Base-by-base conservation (phyloP, 2,329 filamentous ascomycete species). In the Talaromyces sp. region DNA sequence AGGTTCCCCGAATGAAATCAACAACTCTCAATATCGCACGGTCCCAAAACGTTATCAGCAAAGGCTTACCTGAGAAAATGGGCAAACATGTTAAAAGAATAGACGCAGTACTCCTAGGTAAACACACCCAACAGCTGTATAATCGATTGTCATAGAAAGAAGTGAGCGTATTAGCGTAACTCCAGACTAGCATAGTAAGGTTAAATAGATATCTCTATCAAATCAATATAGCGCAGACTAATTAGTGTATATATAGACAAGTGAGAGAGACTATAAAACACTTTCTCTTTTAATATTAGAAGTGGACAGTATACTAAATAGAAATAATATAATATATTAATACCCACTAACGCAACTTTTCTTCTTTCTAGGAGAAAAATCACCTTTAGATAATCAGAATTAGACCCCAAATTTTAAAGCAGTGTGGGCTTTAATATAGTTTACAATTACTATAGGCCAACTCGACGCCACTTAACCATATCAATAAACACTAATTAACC, bases 21-120 rank as follows among this genome's bases (percentile, higher is more conserved):
- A 43, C 7, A n/a, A 43, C 15, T 43, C 38, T 43, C n/a, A 43
- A 43, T 17, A 43, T 43, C 5, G 11, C 7, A 43, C 1, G 4
- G n/a, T 17, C 2, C 15, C 11, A 43, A 43, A 17, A 43, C 5
- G 6, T 17, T 43, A 19, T 43, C 7, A 43, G 17, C 15, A 43
- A 17, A 43, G 17, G 15, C 11, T 43, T 43, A 19, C 15, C 38
- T 6, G 7, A 43, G 38, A 43, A 43, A 5, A 6, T 43, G 5
- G 17, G 4, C 4, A 43, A 43, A 43, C 7, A 43, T 43, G 25
- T 56, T 1, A 70, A 69, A 71, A 65, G 69, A 67, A 67, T 75
- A n/a, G n/a, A n/a, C n/a, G n/a, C n/a, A n/a, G n/a, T n/a, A n/a
- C n/a, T n/a, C n/a, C n/a, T n/a, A n/a, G n/a, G n/a, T n/a, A n/a